These are phyloP conservation scores for Cyberlindnera nakhonratchasimensis DNA, from an alignment of 805 yeast genomes.

Conservation along the genomic window DNA sequence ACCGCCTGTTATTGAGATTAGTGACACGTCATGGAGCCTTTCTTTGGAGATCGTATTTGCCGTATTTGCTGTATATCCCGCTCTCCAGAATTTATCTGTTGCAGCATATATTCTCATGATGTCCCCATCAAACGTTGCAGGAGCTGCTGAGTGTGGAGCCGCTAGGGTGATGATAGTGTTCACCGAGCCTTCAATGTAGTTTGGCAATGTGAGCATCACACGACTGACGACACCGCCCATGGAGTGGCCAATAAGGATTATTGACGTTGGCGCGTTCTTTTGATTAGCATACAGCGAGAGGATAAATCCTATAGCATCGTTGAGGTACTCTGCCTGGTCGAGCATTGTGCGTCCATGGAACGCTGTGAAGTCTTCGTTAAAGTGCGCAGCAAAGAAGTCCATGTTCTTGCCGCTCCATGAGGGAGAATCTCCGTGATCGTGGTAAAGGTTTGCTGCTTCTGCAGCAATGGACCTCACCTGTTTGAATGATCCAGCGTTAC, in stretches of 20 bases:
- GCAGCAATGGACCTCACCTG: conserved; percentile 94
- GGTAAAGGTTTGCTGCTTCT: conserved; percentile 57
- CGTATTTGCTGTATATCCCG: conserved; percentile 53
- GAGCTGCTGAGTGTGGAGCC: conserved; percentile 90
- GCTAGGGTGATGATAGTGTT: conserved; percentile 83
- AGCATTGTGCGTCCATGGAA: conserved; percentile 91
- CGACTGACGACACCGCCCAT: conserved; percentile 98
- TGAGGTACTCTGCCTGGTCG: conserved; percentile 90
- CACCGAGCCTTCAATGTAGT: conserved; percentile 66
- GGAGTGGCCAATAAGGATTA: conserved; percentile 83
- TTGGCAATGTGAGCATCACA: conserved; percentile 74
- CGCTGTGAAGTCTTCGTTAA: conserved; percentile 94
- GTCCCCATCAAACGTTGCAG: conserved; percentile 91
- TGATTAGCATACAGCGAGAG: conserved; percentile 54
- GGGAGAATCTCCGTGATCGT: conserved; percentile 24
- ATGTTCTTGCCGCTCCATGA: conserved; percentile 40
- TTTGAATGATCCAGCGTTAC: conserved; percentile 91
- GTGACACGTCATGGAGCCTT: conserved; percentile 54
- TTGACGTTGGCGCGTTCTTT: conserved; percentile 54
- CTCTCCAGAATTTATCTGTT: conserved; percentile 77
- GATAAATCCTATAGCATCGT: conserved; percentile 81
- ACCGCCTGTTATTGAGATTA: conserved; percentile 91
- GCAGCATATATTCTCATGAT: conserved; percentile 68
- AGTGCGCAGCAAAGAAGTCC: conserved; percentile 90
- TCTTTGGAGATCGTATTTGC: conserved; percentile 38